Percentiles rank a stretch among this genome's conserved stretches.
These are phyloP conservation scores for Boletus smithii DNA, from an alignment of 1,284 basidiomycete genomes.

Conservation along the genomic window DNA sequence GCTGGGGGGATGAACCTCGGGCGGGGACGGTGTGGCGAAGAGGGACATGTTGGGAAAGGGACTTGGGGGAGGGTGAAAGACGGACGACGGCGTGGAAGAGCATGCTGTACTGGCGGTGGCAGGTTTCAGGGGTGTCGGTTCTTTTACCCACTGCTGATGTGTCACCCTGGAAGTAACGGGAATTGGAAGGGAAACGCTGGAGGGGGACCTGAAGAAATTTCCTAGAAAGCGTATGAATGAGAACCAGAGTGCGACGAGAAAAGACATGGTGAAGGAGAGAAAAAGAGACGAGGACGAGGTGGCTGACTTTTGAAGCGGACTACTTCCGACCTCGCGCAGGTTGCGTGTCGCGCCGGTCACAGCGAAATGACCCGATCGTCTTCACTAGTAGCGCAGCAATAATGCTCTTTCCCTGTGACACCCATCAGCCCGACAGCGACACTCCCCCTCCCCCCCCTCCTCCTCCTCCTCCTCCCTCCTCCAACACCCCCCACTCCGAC, in stretches of 20 bases:
- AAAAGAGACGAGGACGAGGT: neutral
- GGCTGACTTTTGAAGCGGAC: constrained; percentile 1
- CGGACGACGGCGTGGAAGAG: too few relatives aligned
- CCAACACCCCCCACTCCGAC: constrained; percentile 29
- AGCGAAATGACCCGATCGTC: neutral
- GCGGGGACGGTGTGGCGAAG: too few relatives aligned
- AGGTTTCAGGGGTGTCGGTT: neutral
- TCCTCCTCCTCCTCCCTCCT: constrained; percentile 2
- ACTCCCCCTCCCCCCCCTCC: constrained; percentile 4
- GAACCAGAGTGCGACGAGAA: constrained; percentile 19
- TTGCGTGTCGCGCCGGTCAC: constrained; percentile 10
- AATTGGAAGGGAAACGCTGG: too few relatives aligned
- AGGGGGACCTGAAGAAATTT: neutral
- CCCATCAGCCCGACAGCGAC: constrained; percentile 10
- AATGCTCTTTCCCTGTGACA: constrained; percentile 25
- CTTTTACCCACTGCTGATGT: too few relatives aligned
- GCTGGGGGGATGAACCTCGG: too few relatives aligned
- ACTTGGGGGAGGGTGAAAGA: too few relatives aligned
- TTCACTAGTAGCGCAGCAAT: constrained; percentile 16
- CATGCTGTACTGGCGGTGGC: neutral
- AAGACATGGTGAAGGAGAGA: neutral
- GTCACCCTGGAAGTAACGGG: too few relatives aligned
- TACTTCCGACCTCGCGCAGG: constrained; percentile 11
- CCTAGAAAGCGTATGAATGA: constrained; percentile 2
- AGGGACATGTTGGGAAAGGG: too few relatives aligned